Percentiles rank a stretch among this genome's conserved stretches.
Conservation (phyloP, 495 filamentous ascomycete species). For the Astrothelium subdiscretum region DNA sequence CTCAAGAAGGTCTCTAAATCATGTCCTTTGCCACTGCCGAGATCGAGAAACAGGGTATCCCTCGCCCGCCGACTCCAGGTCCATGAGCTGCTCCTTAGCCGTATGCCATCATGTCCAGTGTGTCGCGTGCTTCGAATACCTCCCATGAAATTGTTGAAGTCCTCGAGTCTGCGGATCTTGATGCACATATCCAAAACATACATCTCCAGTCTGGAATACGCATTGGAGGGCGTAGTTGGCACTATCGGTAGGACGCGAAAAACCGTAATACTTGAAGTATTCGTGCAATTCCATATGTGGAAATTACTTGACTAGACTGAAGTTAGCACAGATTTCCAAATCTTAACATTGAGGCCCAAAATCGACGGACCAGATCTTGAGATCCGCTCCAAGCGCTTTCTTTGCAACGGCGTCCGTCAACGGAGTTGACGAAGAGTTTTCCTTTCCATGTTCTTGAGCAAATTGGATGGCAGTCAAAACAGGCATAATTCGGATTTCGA, state of each 20-base stretch:
- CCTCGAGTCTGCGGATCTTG: not conserved
- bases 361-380: not conserved
- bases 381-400: not conserved
- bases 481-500: not conserved
- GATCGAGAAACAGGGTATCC: slow-evolving; percentile 6
- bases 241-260: not conserved
- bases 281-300: not conserved
- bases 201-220: not conserved
- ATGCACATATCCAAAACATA: not conserved
- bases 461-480: not conserved
- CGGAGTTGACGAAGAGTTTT: not conserved
- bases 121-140: not conserved
- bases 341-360: no score
- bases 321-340: no score
- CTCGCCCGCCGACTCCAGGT: not conserved
- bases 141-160: not conserved
- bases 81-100: not conserved
- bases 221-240: not conserved
- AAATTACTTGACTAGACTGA: not conserved
- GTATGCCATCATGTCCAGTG: not conserved
- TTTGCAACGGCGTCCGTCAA: not conserved
- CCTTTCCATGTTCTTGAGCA: not conserved
- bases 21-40: slow-evolving; percentile 9
- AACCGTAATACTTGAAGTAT: not conserved
- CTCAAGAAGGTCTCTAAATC: slow-evolving; percentile 3